These are phyloP conservation scores for Singerocomus inundabilis DNA, from an alignment of 1,284 basidiomycete species.

Conservation along the genomic window DNA sequence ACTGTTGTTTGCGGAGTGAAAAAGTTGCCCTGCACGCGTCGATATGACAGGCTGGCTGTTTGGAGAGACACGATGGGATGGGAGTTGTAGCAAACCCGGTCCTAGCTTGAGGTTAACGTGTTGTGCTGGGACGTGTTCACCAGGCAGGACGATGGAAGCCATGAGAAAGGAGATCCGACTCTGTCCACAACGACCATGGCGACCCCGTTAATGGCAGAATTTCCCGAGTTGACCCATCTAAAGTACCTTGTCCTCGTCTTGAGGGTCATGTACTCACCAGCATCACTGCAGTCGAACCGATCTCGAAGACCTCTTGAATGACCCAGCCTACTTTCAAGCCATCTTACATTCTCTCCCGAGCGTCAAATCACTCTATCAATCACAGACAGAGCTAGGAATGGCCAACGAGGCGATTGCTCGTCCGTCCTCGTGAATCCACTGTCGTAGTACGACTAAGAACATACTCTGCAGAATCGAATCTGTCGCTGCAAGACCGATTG, in stretches of 20 bases:
- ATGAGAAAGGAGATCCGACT: slow-evolving; percentile 35
- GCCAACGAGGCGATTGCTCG: slow-evolving; percentile 85
- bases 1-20: slow-evolving; percentile 66
- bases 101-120: slow-evolving; percentile 79
- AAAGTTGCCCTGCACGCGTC: slow-evolving; percentile 65
- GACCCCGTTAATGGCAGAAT: slow-evolving; percentile 55
- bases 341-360: slow-evolving; percentile 75
- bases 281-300: slow-evolving; percentile 64
- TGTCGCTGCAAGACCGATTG: slow-evolving; percentile 70
- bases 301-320: slow-evolving; percentile 81
- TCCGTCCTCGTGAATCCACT: slow-evolving; percentile 40
- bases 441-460: slow-evolving; percentile 7
- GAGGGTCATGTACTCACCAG: slow-evolving; percentile 6
- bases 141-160: slow-evolving; percentile 59
- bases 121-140: slow-evolving; percentile 63
- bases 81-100: slow-evolving; percentile 63
- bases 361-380: slow-evolving; percentile 71
- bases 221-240: slow-evolving; percentile 66
- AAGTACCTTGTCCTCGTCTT: slow-evolving; percentile 47
- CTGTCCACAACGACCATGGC: slow-evolving; percentile 23
- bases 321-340: slow-evolving; percentile 84
- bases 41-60: slow-evolving; percentile 47
- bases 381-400: slow-evolving; percentile 72
- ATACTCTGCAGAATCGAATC: slow-evolving; percentile 54
- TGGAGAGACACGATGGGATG: slow-evolving; percentile 20